Percentiles rank a stretch among this genome's conserved stretches.
phyloP scores from a whole-genome alignment of 1,139 yeast genomes.

The Suhomyces atakaporum region DNA sequence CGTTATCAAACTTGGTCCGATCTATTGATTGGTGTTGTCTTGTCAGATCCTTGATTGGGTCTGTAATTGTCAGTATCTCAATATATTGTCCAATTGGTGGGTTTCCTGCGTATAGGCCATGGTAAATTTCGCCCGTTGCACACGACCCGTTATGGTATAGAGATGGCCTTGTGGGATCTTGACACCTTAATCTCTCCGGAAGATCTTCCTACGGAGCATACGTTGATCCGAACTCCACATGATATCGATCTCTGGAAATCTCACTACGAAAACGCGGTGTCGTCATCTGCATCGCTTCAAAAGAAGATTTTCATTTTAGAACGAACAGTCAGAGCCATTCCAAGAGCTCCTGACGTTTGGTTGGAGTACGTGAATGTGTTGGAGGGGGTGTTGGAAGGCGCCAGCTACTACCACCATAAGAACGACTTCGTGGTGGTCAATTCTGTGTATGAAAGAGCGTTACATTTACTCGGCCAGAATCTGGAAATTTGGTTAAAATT shows the following conservation, averaged over 20 bases:
- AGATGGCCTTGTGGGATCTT: too few species aligned
- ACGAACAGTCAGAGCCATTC: conserved; percentile 52
- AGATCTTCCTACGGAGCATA: conserved; percentile 36
- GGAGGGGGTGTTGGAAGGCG: conserved; percentile 25
- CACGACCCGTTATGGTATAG: background rate
- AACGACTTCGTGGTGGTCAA: conserved; percentile 38
- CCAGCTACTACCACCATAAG: conserved; percentile 30
- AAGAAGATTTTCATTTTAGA: conserved; percentile 49
- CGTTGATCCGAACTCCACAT: conserved; percentile 44
- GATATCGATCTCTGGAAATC: conserved; percentile 54
- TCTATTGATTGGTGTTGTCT: too few species aligned
- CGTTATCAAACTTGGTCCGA: too few species aligned
- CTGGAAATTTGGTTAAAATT: conserved; percentile 61
- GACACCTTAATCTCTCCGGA: conserved; percentile 1
- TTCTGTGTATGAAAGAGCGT: conserved; percentile 48
- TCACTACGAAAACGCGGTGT: conserved; percentile 43
- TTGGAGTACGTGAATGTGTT: conserved; percentile 49
- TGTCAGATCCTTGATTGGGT: too few species aligned
- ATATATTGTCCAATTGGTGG: too few species aligned
- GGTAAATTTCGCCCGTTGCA: too few species aligned
- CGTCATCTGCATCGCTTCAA: conserved; percentile 23
- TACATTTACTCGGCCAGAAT: conserved; percentile 45
- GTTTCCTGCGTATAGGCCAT: too few species aligned
- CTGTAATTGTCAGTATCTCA: too few species aligned
- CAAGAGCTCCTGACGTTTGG: conserved; percentile 62